Percentiles rank a stretch among this genome's conserved stretches.
phyloP scores from a whole-genome alignment of 495 filamentous ascomycete species.

The Entonaema liquescens region DNA sequence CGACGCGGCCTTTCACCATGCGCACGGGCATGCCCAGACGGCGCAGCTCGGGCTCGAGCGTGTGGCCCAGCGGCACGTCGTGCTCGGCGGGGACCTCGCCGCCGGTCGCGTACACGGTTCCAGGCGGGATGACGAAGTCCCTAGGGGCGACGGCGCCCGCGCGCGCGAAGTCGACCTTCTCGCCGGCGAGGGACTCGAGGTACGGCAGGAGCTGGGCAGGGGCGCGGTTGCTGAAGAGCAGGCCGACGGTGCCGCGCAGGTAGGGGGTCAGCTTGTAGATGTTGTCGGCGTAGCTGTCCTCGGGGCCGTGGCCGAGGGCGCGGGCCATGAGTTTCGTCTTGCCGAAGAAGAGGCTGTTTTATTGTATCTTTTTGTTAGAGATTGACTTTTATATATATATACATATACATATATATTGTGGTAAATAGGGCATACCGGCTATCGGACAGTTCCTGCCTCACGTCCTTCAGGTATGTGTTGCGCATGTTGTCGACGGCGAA shows the following conservation, averaged over 20 bases:
- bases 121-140: constrained; percentile 78
- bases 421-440: constrained; percentile 68
- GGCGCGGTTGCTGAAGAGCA: constrained; percentile 84
- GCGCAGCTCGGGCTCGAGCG: constrained; percentile 85
- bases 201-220: constrained; percentile 69
- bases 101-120: constrained; percentile 77
- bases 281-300: constrained; percentile 78
- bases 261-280: constrained; percentile 73
- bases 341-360: constrained; percentile 86
- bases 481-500: constrained; percentile 98
- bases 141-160: constrained; percentile 79
- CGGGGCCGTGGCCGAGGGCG: constrained; percentile 78
- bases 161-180: constrained; percentile 80
- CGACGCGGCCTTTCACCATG: constrained; percentile 86
- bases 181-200: constrained; percentile 70
- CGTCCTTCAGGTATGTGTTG: constrained; percentile 94
- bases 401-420: not conserved
- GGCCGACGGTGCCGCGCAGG: constrained; percentile 83
- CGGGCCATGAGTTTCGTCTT: constrained; percentile 98
- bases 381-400: not conserved
- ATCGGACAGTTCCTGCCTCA: constrained; percentile 82
- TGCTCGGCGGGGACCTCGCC: constrained; percentile 78
- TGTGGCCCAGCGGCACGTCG: constrained; percentile 86
- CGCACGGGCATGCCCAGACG: constrained; percentile 87
- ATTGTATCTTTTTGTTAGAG: not conserved